Evolutionary conservation across 805 yeast species (phyloP), one percentile per base, ranked within the genome.

Genomic region (Saccharomycopsis javanensis): DNA sequence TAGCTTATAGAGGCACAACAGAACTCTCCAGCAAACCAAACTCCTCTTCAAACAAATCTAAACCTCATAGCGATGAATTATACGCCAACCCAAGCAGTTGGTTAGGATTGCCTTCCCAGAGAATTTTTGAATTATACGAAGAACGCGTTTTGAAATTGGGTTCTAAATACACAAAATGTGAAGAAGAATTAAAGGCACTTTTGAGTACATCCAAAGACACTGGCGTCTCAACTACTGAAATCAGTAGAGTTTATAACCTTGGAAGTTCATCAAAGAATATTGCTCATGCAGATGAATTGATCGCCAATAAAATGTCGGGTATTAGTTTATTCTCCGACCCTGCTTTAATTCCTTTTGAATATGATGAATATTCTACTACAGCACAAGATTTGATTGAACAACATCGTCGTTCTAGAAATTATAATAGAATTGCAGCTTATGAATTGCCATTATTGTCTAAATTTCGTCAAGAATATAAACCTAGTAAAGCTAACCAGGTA

Each of bases 391-490:
- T 79, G 60, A 78, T 85, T 34, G 80, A 81, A 57, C 85, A 81
- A 62, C 87, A 82, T 65, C 79, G 97, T 66, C 85, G 81, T 62
- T 82, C 80, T 64, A 82, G 96, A 63, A 81, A 86, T 62, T 82
- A 84, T 65, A 84, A 84, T 66, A 79, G 97, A 64, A 76, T 88
- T 50, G 88, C 95, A 10, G 97, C 97, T 0, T 92, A 85, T 71
- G 98, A 92, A 68, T 78, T 92, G 76, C 99, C 99, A 5, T 78
- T 82, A 57, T 76, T 94, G 62, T 82, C 84, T 46, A 82, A 88
- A 69, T 86, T 77, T 68, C 84, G 92, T 64, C 82, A 85, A 69
- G 77, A 76, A 59, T 91, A 87, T 72, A 68, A 66, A 34, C 84
- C 84, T 20, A 74, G 75, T 13, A 63, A 75, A 5, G 63, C 64